Evolutionary conservation across 1,284 basidiomycete species (phyloP).

Genomic region (Hemileia vastatrix): DNA sequence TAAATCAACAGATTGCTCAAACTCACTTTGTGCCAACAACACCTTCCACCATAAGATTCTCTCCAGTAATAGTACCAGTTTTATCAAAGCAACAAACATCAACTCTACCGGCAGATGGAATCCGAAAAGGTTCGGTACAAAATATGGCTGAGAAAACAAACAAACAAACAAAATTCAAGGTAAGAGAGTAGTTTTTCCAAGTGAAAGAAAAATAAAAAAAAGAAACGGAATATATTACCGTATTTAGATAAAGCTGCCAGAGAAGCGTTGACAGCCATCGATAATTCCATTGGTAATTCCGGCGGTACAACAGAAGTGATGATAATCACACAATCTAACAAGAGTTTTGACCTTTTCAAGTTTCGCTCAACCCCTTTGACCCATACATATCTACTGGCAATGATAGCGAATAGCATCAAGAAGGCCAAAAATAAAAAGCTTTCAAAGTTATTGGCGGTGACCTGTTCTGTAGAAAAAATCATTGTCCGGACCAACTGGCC

Average conservation of each 20-base stretch:
- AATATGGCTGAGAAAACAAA: slow-evolving; percentile 64
- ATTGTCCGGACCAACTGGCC: slow-evolving; percentile 91
- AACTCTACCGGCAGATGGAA: slow-evolving; percentile 81
- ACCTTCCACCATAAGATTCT: slow-evolving; percentile 87
- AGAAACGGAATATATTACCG: slow-evolving; percentile 49
- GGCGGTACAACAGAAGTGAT: slow-evolving; percentile 92
- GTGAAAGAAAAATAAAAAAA: neutral
- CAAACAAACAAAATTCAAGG: neutral
- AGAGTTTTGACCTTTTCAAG: slow-evolving; percentile 80
- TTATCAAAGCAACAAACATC: slow-evolving; percentile 98
- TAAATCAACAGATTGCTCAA: slow-evolving; percentile 39
- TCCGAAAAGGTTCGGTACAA: slow-evolving; percentile 94
- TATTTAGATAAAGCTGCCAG: slow-evolving; percentile 85
- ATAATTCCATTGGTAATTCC: slow-evolving; percentile 90
- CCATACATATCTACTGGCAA: slow-evolving; percentile 94
- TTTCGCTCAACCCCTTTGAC: slow-evolving; percentile 79
- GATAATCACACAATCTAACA: slow-evolving; percentile 86
- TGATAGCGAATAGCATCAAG: slow-evolving; percentile 87
- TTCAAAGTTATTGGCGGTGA: slow-evolving; percentile 87
- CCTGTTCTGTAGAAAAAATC: slow-evolving; percentile 91
- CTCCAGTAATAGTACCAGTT: slow-evolving; percentile 91
- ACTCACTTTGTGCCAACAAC: slow-evolving; percentile 74
- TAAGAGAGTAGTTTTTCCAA: neutral
- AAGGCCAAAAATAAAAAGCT: slow-evolving; percentile 93
- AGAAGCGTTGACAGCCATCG: slow-evolving; percentile 84